Evolutionary conservation across 345 rosid genomes (phyloP).

Genomic region (Cardamine resedifolia): DNA sequence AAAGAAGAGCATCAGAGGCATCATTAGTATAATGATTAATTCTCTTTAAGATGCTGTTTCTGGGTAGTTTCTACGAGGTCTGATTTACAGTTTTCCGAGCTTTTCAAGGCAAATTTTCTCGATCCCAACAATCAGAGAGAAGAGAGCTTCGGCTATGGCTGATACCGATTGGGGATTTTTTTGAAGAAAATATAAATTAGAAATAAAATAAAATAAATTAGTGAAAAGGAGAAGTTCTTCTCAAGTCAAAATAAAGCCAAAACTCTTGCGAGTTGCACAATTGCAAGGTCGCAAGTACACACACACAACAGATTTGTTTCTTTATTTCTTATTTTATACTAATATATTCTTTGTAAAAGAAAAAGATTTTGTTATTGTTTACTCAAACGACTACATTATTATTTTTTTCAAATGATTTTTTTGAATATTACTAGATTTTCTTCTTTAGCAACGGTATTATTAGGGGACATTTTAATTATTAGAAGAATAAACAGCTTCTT

Average conservation of each 20-base stretch:
- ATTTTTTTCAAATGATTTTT: conserved; percentile 11
- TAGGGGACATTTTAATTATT: conserved; percentile 6
- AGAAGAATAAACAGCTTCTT: neutral
- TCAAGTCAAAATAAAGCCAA: conserved; percentile 40
- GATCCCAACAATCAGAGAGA: conserved; percentile 33
- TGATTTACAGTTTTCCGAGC: conserved; percentile 20
- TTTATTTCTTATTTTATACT: neutral
- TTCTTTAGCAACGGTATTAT: conserved; percentile 26
- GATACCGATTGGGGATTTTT: conserved; percentile 9
- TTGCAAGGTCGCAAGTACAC: conserved; percentile 31
- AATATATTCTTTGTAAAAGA: neutral
- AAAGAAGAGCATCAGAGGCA: conserved; percentile 17
- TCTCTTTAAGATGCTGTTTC: conserved; percentile 28
- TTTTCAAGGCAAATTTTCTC: conserved; percentile 15
- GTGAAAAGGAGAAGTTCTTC: conserved; percentile 28
- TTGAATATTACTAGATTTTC: conserved; percentile 18
- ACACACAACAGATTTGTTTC: conserved; percentile 26
- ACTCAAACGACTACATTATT: neutral
- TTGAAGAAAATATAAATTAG: neutral
- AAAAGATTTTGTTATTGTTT: conserved; percentile 26
- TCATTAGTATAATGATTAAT: neutral
- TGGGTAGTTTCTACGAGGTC: conserved; percentile 29
- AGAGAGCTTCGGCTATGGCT: conserved; percentile 32
- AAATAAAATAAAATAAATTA: neutral
- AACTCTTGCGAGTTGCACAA: conserved; percentile 29